phyloP scores from a whole-genome alignment of 1,284 basidiomycete species.

The Malassezia dermatis region DNA sequence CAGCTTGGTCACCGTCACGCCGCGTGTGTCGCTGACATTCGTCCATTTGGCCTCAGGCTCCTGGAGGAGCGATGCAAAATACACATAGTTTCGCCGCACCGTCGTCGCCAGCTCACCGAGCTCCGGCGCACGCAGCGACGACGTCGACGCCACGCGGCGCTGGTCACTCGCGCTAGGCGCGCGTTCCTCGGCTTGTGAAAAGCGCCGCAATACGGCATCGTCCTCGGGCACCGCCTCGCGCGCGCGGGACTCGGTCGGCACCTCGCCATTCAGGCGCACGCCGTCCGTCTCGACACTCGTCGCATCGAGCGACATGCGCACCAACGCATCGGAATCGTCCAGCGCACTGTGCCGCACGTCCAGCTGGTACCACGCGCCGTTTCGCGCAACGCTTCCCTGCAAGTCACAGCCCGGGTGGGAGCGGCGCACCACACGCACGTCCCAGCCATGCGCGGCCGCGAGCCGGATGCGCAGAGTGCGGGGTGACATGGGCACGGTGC shows the following conservation, averaged over 20 bases:
- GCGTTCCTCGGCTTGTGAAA: not conserved
- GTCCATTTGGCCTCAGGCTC: constrained; percentile 98
- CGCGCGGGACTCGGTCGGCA: constrained; percentile 16
- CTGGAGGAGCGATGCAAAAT: constrained; percentile 91
- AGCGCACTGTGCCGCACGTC: constrained; percentile 18
- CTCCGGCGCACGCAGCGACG: constrained; percentile 2
- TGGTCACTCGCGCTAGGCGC: constrained; percentile 19
- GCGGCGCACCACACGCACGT: constrained; percentile 56
- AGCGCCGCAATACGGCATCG: not conserved
- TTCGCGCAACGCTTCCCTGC: not conserved
- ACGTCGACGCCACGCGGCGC: constrained; percentile 9
- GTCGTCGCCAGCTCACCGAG: constrained; percentile 60
- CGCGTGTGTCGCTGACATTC: constrained; percentile 66
- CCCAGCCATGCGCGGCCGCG: constrained; percentile 75
- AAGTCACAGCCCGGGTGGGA: not conserved
- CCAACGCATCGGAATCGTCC: constrained; percentile 21
- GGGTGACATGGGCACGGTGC: constrained; percentile 56
- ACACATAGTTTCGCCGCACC: constrained; percentile 83
- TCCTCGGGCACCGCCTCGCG: constrained; percentile 13
- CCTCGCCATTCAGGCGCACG: constrained; percentile 25
- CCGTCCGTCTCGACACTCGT: constrained; percentile 33
- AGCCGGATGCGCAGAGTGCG: constrained; percentile 64
- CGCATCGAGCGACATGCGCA: constrained; percentile 23
- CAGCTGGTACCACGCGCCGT: constrained; percentile 12
- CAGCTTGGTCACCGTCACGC: constrained; percentile 70